A percentile compares a stretch with the other conserved stretches of the same genome.
Evolutionary conservation across 257 asterid species (phyloP).

Genomic region (Vinca minor): DNA sequence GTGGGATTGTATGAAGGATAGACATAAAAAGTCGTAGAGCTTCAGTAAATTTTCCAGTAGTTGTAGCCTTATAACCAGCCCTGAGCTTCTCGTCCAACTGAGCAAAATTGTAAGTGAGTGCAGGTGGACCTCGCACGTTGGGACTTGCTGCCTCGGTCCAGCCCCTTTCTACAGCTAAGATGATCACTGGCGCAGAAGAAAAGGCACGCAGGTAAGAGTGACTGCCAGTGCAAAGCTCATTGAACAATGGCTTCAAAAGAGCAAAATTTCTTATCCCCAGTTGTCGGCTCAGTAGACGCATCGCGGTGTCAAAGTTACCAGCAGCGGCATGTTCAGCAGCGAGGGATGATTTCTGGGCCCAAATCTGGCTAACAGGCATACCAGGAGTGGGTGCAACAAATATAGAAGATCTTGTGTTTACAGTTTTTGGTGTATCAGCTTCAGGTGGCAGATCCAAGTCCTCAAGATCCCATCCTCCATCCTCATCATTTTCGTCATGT

Average conservation of each 20-base stretch:
- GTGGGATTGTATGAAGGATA: constrained; percentile 68
- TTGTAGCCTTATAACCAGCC: constrained; percentile 69
- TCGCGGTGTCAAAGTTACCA: constrained; percentile 85
- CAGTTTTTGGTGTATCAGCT: constrained; percentile 59
- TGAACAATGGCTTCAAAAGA: constrained; percentile 53
- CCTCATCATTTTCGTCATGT: constrained; percentile 55
- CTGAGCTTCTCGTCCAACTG: constrained; percentile 74
- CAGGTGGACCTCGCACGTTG: constrained; percentile 72
- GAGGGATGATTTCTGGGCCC: constrained; percentile 83
- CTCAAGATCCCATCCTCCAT: constrained; percentile 98
- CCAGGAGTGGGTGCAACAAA: constrained; percentile 77
- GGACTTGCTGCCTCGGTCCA: constrained; percentile 71
- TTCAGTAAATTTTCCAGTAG: constrained; percentile 65
- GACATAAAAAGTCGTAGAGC: constrained; percentile 52
- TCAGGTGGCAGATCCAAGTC: constrained; percentile 89
- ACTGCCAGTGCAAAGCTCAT: constrained; percentile 71
- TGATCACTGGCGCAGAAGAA: constrained; percentile 57
- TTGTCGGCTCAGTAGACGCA: constrained; percentile 83
- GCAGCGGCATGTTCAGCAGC: constrained; percentile 97
- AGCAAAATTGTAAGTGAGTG: constrained; percentile 54
- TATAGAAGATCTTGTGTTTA: constrained; percentile 48
- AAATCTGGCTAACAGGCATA: constrained; percentile 88
- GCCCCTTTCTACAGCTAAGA: constrained; percentile 73
- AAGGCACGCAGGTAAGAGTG: constrained; percentile 69
- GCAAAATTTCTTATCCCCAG: constrained; percentile 63